Evolutionary conservation across 331 rosid genomes (phyloP).

Genomic region (Phaseolus coccineus): DNA sequence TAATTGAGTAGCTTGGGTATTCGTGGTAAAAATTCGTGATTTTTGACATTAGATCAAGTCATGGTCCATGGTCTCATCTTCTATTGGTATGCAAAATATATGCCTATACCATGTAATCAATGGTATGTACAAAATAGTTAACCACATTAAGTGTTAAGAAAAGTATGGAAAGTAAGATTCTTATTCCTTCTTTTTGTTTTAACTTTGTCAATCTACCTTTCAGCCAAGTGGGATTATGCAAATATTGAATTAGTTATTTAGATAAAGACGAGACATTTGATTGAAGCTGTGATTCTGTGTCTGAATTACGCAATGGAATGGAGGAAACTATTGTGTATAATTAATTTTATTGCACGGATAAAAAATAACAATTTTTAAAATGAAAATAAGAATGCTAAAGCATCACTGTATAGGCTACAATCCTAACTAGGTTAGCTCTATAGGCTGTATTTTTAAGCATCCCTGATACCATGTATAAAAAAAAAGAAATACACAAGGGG

Average conservation of each 20-base stretch:
- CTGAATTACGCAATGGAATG: background rate
- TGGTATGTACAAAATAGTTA: background rate
- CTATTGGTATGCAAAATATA: background rate
- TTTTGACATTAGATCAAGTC: background rate
- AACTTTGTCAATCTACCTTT: constrained; percentile 6
- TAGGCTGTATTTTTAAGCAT: too few species aligned
- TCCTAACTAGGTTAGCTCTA: too few species aligned
- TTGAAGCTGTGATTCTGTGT: background rate
- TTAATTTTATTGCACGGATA: background rate
- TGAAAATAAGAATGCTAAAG: too few species aligned
- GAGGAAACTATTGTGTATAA: background rate
- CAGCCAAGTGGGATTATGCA: background rate
- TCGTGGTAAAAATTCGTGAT: constrained; percentile 13
- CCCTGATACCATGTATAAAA: too few species aligned
- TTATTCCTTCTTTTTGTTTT: background rate
- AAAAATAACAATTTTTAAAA: too few species aligned
- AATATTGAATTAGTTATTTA: background rate
- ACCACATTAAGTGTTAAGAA: background rate
- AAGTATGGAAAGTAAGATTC: background rate
- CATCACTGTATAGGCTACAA: too few species aligned
- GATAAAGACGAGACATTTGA: background rate
- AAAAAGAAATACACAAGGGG: too few species aligned
- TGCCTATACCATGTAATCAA: background rate
- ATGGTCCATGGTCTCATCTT: constrained; percentile 14
- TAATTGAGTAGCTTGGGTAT: constrained; percentile 4